Conservation (phyloP, 306 rosid species). For the Delonix regia region DNA sequence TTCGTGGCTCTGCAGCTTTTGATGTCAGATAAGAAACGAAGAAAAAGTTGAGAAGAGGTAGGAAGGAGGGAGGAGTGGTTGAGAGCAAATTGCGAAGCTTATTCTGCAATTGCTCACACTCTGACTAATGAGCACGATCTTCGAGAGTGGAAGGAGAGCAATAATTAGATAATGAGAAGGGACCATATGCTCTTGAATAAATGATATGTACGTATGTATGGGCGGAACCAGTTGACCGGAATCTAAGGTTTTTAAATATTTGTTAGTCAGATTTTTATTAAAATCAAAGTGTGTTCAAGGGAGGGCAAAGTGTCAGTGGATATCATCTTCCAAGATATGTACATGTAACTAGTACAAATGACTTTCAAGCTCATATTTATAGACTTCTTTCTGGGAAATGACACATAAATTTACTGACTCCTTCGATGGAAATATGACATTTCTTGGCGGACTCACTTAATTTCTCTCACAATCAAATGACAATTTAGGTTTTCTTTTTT, state of each 20-base stretch:
- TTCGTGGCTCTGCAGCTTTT: neutral
- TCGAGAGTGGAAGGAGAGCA: neutral
- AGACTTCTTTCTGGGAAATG: constrained; percentile 2
- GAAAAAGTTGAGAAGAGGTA: neutral
- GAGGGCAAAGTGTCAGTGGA: neutral
- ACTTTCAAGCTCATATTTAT: neutral
- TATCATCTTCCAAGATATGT: neutral
- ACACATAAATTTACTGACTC: neutral
- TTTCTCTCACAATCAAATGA: neutral
- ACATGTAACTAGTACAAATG: neutral
- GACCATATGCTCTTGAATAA: neutral
- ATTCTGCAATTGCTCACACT: neutral
- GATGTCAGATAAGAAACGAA: neutral
- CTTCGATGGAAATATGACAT: neutral
- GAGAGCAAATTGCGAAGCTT: neutral
- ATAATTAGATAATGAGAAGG: neutral
- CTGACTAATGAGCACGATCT: neutral
- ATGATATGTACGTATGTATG: neutral
- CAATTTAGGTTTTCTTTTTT: neutral
- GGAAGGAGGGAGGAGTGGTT: neutral
- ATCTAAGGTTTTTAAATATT: neutral
- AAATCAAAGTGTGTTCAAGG: neutral
- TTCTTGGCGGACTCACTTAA: neutral
- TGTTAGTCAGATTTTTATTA: neutral
- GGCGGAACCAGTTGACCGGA: constrained; percentile 5